Percentiles rank a stretch among this genome's conserved stretches.
These are phyloP conservation scores for Cyberlindnera nakhonratchasimensis DNA, from an alignment of 805 yeast genomes.

Conservation along the genomic window DNA sequence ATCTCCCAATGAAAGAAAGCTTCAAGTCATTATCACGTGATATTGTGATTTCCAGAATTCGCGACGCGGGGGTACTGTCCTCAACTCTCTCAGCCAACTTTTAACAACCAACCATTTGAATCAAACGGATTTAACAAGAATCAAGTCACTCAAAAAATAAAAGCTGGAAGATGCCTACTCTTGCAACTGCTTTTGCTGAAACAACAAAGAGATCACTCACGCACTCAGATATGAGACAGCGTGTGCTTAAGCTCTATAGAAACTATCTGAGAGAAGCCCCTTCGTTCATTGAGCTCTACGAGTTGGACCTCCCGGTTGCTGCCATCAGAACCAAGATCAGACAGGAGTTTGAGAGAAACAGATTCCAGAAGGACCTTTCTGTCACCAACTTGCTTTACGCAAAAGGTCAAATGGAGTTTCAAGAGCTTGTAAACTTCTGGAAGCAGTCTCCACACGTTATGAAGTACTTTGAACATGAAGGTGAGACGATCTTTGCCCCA, in stretches of 20 bases:
- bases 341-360: constrained; percentile 85
- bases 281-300: constrained; percentile 59
- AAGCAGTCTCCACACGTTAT: constrained; percentile 82
- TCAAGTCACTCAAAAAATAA: too few relatives aligned
- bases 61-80: too few relatives aligned
- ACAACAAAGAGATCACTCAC: constrained; percentile 66
- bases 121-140: too few relatives aligned
- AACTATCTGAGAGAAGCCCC: constrained; percentile 62
- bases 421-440: constrained; percentile 86
- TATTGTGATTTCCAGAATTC: too few relatives aligned
- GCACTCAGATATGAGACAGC: constrained; percentile 54
- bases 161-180: constrained; percentile 45
- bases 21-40: too few relatives aligned
- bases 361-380: constrained; percentile 65
- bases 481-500: constrained; percentile 41
- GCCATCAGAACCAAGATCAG: constrained; percentile 78
- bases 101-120: too few relatives aligned
- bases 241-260: constrained; percentile 71
- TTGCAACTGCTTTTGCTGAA: constrained; percentile 82
- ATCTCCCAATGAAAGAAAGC: too few relatives aligned
- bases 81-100: too few relatives aligned
- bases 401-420: constrained; percentile 90
- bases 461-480: constrained; percentile 73
- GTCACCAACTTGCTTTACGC: constrained; percentile 66
- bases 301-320: constrained; percentile 73